These are phyloP conservation scores for Vitis hybrid DNA, from an alignment of 177 flowering plant species.

Conservation along the genomic window DNA sequence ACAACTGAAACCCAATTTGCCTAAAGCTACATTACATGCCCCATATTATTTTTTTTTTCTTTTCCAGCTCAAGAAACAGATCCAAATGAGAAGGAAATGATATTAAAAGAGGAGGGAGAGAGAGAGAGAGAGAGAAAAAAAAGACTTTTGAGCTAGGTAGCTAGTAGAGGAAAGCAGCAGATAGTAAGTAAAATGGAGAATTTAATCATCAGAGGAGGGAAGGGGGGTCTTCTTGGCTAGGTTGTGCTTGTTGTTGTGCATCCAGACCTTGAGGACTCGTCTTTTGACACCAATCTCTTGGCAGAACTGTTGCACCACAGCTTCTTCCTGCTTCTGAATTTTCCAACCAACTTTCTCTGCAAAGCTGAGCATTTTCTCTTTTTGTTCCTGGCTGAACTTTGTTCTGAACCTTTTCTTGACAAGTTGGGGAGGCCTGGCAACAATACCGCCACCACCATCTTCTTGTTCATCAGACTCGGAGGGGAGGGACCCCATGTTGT, in stretches of 20 bases:
- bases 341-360: conserved; percentile 62
- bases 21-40: not conserved
- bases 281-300: conserved; percentile 60
- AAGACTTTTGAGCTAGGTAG: not conserved
- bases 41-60: not conserved
- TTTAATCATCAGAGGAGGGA: too few species aligned
- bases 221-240: conserved; percentile 39
- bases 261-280: conserved; percentile 61
- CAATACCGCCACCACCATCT: conserved; percentile 4
- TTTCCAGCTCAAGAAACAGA: not conserved
- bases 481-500: conserved; percentile 31
- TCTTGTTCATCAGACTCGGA: conserved; percentile 51
- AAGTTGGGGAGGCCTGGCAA: conserved; percentile 17
- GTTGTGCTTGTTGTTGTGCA: conserved; percentile 64
- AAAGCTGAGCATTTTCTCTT: conserved; percentile 55
- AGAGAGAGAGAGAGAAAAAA: not conserved
- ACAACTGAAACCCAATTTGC: conserved; percentile 1
- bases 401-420: conserved; percentile 54
- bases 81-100: not conserved
- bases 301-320: conserved; percentile 53
- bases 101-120: too few species aligned
- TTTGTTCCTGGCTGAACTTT: conserved; percentile 53
- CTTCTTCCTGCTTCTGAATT: conserved; percentile 55
- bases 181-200: not conserved
- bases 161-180: too few species aligned